phyloP scores from a whole-genome alignment of 805 yeast genomes.

The Lipomyces starkeyi region DNA sequence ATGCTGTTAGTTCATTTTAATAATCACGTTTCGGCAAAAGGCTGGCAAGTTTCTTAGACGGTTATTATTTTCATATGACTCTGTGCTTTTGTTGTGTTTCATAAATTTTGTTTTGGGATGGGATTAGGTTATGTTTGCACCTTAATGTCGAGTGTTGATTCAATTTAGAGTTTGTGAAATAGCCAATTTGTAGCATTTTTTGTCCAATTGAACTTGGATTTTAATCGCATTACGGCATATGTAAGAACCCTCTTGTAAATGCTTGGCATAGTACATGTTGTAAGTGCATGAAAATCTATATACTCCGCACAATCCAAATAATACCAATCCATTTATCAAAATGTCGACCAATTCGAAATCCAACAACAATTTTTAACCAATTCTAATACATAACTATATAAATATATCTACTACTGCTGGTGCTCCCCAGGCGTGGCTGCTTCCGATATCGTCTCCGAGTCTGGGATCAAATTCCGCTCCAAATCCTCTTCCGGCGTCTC shows the following conservation, averaged over 20 bases:
- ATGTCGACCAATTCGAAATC: not conserved
- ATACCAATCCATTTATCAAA: not conserved
- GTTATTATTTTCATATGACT: not conserved
- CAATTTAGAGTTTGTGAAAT: no score
- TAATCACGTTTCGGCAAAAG: no score
- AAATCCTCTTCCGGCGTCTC: constrained; percentile 23
- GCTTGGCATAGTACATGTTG: not conserved
- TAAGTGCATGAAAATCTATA: not conserved
- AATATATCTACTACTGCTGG: not conserved
- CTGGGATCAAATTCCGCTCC: constrained; percentile 3
- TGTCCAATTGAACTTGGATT: not conserved
- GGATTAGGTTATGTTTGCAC: not conserved
- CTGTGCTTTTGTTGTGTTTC: not conserved
- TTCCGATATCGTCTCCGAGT: not conserved
- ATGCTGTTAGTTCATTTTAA: constrained; percentile 24
- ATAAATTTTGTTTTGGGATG: constrained; percentile 1
- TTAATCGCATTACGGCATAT: no score
- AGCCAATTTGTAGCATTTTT: not conserved
- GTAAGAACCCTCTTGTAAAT: no score
- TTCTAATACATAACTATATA: not conserved
- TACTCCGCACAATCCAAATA: not conserved
- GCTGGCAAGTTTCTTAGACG: not conserved
- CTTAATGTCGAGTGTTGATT: not conserved
- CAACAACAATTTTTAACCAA: not conserved
- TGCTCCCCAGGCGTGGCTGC: no score